Percentiles rank a stretch among this genome's conserved stretches.
phyloP scores from a whole-genome alignment of 2,329 filamentous ascomycete genomes.

The Neocatenulostroma microsporum region DNA sequence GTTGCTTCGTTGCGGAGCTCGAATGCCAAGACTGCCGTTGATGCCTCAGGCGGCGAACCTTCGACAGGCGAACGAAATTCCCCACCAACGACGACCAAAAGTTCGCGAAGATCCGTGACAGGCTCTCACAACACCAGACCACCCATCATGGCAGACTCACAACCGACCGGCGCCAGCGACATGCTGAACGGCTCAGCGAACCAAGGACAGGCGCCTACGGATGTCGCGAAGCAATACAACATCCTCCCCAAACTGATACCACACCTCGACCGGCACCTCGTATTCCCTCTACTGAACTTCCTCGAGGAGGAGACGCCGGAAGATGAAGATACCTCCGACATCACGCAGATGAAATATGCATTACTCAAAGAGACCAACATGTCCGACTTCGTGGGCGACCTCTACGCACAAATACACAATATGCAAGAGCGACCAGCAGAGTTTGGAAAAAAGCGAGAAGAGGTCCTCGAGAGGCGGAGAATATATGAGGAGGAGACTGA shows the following conservation, averaged over 20 bases:
- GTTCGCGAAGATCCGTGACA: too few species aligned
- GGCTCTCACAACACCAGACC: too few species aligned
- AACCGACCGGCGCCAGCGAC: slow-evolving; percentile 42
- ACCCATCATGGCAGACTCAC: slow-evolving; percentile 48
- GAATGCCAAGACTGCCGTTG: too few species aligned
- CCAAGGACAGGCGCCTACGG: slow-evolving; percentile 18
- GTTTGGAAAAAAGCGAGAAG: slow-evolving; percentile 81
- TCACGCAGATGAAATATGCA: slow-evolving; percentile 82
- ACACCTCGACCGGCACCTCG: slow-evolving; percentile 89
- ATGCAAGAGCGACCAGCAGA: slow-evolving; percentile 71
- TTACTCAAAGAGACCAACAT: slow-evolving; percentile 97
- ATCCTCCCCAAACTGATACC: slow-evolving; percentile 83
- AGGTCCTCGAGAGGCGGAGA: slow-evolving; percentile 75
- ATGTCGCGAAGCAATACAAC: slow-evolving; percentile 59
- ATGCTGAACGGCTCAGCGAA: slow-evolving; percentile 38
- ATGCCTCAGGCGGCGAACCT: too few species aligned
- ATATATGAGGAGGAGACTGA: slow-evolving; percentile 78
- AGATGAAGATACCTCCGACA: slow-evolving; percentile 68
- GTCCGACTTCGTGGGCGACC: slow-evolving; percentile 90
- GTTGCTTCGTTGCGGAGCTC: too few species aligned
- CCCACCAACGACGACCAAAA: too few species aligned
- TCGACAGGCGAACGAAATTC: too few species aligned
- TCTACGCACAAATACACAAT: slow-evolving; percentile 83
- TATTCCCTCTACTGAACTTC: slow-evolving; percentile 95
- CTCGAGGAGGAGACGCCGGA: slow-evolving; percentile 68